Evolutionary conservation across 2,329 filamentous ascomycete species (phyloP), one percentile per base, ranked within the genome.

Genomic region (Monilinia polystroma): DNA sequence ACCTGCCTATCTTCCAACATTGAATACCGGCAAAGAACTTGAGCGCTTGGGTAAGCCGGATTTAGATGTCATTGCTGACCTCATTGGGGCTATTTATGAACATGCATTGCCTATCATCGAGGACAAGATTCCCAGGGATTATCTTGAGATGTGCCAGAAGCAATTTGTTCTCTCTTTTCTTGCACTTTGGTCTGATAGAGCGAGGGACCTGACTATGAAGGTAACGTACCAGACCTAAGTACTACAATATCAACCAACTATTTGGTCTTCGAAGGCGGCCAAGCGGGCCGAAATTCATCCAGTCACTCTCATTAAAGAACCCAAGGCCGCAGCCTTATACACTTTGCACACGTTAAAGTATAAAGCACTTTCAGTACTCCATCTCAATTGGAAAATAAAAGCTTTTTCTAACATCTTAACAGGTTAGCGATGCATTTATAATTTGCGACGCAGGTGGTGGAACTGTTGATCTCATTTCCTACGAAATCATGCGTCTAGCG

Each of bases 141-240:
- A 82, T 26, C 75, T 84, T 6, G 75, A 76, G 4, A 79, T 76
- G 23, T 84, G 78, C 0, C 78, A 80, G 0, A 78, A 84, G 68
- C 80, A 86, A 64, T 85, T 85, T 66, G 80, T 86, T 55, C 76
- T 87, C 26, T 85, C 85, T 0, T 84, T 87, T 0, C 85, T 85
- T 0, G 84, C 84, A 6, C 83, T 87, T 10, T 87, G 85, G 85
- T 83, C 81, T 49, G 83, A 85, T 55, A 77, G 77, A 6, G 83
- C 84, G 41, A 85, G 84, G 63, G 78, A 83, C 53, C 80, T 80
- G 47, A 86, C 83, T 1, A 7, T 20, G 18, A 16, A 69, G 32
- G 32, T 35, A 35, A 35, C 32, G 32, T 35, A 7, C 7, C 32
- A 7, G 32, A 35, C 3, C 32, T 35, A 5, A 35, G 32, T 35